These are phyloP conservation scores for Saturnispora besseyi DNA, from an alignment of 805 yeast species.

Conservation along the genomic window DNA sequence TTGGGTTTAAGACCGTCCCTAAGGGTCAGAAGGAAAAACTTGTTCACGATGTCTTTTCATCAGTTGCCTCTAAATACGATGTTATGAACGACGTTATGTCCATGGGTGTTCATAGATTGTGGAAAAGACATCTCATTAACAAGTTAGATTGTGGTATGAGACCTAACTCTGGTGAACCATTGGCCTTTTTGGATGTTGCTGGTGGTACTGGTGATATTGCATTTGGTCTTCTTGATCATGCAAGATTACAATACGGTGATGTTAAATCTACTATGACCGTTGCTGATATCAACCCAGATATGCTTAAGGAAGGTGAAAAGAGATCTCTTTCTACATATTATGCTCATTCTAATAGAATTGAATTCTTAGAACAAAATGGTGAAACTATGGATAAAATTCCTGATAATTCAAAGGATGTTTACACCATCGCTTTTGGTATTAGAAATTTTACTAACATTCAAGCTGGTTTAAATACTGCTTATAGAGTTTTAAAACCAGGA, in stretches of 20 bases:
- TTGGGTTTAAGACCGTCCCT: constrained; percentile 80
- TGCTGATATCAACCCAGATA: constrained; percentile 92
- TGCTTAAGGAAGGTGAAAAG: constrained; percentile 86
- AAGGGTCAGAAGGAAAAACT: constrained; percentile 72
- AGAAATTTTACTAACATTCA: constrained; percentile 93
- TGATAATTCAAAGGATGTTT: constrained; percentile 84
- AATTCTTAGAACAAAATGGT: constrained; percentile 86
- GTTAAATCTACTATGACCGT: constrained; percentile 72
- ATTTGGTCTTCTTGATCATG: constrained; percentile 88
- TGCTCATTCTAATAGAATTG: constrained; percentile 62
- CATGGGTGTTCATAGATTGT: constrained; percentile 84
- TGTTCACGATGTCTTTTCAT: constrained; percentile 82
- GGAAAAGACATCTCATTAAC: constrained; percentile 88
- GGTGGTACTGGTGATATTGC: constrained; percentile 99
- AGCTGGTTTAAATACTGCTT: constrained; percentile 90
- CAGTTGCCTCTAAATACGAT: constrained; percentile 91
- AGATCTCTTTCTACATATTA: constrained; percentile 53
- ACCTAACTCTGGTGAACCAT: constrained; percentile 67
- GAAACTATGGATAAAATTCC: constrained; percentile 77
- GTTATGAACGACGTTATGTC: constrained; percentile 98
- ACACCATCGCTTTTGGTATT: constrained; percentile 95
- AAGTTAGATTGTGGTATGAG: constrained; percentile 89
- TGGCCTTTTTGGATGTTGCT: constrained; percentile 90
- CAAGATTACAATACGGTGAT: constrained; percentile 70
- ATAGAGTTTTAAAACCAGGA: constrained; percentile 92